Evolutionary conservation across 257 asterid species (phyloP).

Genomic region (Scutellaria minor): DNA sequence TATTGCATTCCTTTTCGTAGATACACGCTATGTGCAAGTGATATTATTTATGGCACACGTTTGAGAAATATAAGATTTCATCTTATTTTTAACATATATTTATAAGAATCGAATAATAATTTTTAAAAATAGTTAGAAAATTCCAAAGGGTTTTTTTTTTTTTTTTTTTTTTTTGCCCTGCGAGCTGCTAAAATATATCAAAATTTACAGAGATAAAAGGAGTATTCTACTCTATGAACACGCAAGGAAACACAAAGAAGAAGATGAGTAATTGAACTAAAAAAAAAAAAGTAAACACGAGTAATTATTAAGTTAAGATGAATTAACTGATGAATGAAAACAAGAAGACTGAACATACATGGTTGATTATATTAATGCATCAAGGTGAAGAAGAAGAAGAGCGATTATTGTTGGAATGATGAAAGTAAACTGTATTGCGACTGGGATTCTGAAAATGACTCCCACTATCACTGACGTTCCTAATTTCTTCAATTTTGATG

Average conservation of each 20-base stretch:
- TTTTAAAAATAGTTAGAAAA: too few relatives aligned
- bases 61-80: too few relatives aligned
- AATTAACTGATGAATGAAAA: not conserved
- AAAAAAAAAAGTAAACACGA: too few relatives aligned
- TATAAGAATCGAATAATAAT: too few relatives aligned
- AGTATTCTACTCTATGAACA: not conserved
- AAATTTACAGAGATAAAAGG: not conserved
- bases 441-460: conserved; percentile 34
- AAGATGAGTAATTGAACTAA: too few relatives aligned
- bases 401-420: conserved; percentile 34
- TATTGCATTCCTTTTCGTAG: too few relatives aligned
- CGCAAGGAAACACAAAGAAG: not conserved
- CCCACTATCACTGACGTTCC: conserved; percentile 13
- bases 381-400: conserved; percentile 34
- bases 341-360: not conserved
- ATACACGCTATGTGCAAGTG: too few relatives aligned
- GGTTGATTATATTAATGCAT: not conserved
- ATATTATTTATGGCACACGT: too few relatives aligned
- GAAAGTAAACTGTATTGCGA: conserved; percentile 34
- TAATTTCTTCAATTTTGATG: not conserved
- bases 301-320: not conserved
- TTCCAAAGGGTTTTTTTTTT: too few relatives aligned
- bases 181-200: not conserved
- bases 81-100: too few relatives aligned
- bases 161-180: not conserved